These are phyloP conservation scores for Pseudogymnoascus sp. DNA, from an alignment of 2,329 filamentous ascomycete genomes.

Conservation along the genomic window DNA sequence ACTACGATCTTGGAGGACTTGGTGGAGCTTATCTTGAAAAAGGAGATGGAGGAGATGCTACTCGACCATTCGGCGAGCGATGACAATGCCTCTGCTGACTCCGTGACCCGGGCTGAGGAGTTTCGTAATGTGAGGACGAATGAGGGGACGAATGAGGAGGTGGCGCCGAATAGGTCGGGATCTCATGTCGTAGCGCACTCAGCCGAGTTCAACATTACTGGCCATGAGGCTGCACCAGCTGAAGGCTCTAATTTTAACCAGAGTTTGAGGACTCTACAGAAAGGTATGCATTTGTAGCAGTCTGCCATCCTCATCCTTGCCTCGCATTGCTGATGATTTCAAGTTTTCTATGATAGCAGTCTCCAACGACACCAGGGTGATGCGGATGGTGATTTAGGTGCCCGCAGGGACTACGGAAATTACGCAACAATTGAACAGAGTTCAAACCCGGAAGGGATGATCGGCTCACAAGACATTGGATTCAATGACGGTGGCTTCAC, in stretches of 20 bases:
- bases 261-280: neutral
- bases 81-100: neutral
- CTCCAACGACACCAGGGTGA: neutral
- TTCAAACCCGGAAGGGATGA: neutral
- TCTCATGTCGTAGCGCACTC: neutral
- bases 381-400: neutral
- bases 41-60: conserved; percentile 13
- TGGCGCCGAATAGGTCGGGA: neutral
- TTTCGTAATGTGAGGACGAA: neutral
- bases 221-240: neutral
- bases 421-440: neutral
- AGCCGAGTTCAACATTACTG: neutral
- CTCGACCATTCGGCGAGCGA: neutral
- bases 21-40: conserved; percentile 11
- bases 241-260: neutral
- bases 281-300: neutral
- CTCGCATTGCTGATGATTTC: neutral
- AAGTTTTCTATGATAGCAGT: neutral
- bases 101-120: neutral
- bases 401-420: neutral
- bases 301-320: neutral
- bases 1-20: conserved; percentile 23
- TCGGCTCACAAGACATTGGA: neutral
- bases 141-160: neutral
- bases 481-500: neutral